Percentiles rank a stretch among this genome's conserved stretches.
Evolutionary conservation across 768 basidiomycete species (phyloP).

Genomic region (Collybia nuda): DNA sequence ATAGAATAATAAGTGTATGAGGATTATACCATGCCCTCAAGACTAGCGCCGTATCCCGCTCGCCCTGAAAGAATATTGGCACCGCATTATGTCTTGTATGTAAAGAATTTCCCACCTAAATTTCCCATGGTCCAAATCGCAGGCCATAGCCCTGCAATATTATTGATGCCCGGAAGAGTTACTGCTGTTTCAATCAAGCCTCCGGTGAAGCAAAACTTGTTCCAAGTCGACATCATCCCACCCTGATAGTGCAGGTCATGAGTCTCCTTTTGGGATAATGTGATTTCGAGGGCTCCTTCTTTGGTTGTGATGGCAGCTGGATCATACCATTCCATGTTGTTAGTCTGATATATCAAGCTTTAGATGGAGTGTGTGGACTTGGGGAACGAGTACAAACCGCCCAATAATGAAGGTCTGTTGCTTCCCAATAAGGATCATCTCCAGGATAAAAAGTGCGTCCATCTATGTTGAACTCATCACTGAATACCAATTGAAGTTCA

Average conservation of each 20-base stretch:
- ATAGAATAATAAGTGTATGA: no score
- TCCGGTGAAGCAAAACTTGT: slow-evolving; percentile 94
- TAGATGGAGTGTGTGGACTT: background rate
- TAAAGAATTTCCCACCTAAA: slow-evolving; percentile 42
- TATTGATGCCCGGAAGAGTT: slow-evolving; percentile 65
- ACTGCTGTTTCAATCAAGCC: slow-evolving; percentile 74
- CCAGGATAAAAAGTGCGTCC: slow-evolving; percentile 84
- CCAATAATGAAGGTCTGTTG: slow-evolving; percentile 81
- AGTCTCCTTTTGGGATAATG: slow-evolving; percentile 60
- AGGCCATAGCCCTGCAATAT: slow-evolving; percentile 74
- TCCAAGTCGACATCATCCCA: slow-evolving; percentile 71
- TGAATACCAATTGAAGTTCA: slow-evolving; percentile 72
- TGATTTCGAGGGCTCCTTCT: slow-evolving; percentile 75
- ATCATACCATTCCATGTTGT: slow-evolving; percentile 88
- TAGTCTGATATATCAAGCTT: slow-evolving; percentile 40
- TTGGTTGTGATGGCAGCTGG: slow-evolving; percentile 75
- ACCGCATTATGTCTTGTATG: slow-evolving; percentile 1
- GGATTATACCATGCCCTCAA: slow-evolving; percentile 83
- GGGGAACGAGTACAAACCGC: slow-evolving; percentile 33
- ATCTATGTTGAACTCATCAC: slow-evolving; percentile 84
- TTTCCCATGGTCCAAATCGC: slow-evolving; percentile 84
- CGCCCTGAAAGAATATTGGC: slow-evolving; percentile 44
- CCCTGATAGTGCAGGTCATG: slow-evolving; percentile 76
- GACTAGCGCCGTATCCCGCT: slow-evolving; percentile 83
- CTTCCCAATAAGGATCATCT: slow-evolving; percentile 92